Evolutionary conservation across 1,284 basidiomycete species (phyloP).

Genomic region (Apiotrichum montevideense): DNA sequence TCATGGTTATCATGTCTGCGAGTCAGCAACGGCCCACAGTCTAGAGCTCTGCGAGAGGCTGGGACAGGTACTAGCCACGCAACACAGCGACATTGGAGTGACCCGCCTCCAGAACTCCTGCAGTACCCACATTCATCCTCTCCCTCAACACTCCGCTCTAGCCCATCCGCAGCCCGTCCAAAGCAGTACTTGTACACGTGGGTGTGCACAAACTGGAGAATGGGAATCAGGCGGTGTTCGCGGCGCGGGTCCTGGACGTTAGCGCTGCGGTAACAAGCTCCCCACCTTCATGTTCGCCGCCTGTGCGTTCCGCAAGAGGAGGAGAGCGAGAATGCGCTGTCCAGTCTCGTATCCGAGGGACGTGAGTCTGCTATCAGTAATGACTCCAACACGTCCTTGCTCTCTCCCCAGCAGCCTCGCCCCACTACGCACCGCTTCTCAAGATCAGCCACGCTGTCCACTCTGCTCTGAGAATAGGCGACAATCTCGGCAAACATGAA

Average conservation of each 20-base stretch:
- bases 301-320: slow-evolving; percentile 44
- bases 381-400: no score
- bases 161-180: slow-evolving; percentile 83
- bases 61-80: no score
- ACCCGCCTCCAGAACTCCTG: neutral
- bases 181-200: slow-evolving; percentile 93
- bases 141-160: slow-evolving; percentile 92
- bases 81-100: no score
- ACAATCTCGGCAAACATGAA: slow-evolving; percentile 89
- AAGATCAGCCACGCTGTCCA: slow-evolving; percentile 88
- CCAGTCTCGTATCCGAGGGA: slow-evolving; percentile 86
- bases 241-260: slow-evolving; percentile 67
- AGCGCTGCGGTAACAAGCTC: slow-evolving; percentile 27
- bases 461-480: slow-evolving; percentile 90
- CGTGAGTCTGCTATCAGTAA: slow-evolving; percentile 60
- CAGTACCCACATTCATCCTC: slow-evolving; percentile 77
- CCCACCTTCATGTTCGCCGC: slow-evolving; percentile 50
- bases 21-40: neutral
- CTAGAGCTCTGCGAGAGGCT: no score
- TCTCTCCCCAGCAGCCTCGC: neutral
- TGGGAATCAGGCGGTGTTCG: slow-evolving; percentile 78
- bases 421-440: slow-evolving; percentile 60
- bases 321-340: slow-evolving; percentile 58
- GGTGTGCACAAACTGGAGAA: slow-evolving; percentile 84
- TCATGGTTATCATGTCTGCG: slow-evolving; percentile 96